phyloP scores from a whole-genome alignment of 2,329 filamentous ascomycete genomes.

The Colletotrichum noveboracense region DNA sequence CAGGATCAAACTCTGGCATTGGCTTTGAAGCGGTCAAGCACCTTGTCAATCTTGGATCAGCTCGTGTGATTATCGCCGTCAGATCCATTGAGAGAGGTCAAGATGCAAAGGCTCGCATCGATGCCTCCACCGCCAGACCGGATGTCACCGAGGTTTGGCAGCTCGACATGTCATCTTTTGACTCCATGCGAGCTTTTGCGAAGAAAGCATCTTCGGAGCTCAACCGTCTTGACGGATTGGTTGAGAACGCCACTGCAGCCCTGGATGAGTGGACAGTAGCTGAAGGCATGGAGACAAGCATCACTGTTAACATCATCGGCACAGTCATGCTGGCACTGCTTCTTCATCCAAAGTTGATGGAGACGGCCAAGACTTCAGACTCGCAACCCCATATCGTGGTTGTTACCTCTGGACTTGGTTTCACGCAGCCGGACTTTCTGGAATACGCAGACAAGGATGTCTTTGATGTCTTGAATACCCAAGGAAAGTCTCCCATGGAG shows the following conservation, averaged over 20 bases:
- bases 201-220: background rate
- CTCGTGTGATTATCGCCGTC: background rate
- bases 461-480: background rate
- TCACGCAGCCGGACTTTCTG: background rate
- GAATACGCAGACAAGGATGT: background rate
- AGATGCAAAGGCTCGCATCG: background rate
- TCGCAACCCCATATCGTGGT: background rate
- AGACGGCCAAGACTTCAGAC: background rate
- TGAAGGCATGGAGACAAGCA: slow-evolving; percentile 53
- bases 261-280: slow-evolving; percentile 32
- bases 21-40: background rate
- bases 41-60: background rate
- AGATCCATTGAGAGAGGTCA: background rate
- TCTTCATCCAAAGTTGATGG: background rate
- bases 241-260: slow-evolving; percentile 47
- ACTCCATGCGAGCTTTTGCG: background rate
- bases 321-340: slow-evolving; percentile 15
- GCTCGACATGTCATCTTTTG: background rate
- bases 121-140: background rate
- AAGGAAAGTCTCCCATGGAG: background rate
- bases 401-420: background rate
- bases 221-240: background rate
- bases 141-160: background rate
- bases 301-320: slow-evolving; percentile 39
- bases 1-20: background rate